Evolutionary conservation across 352 stramenopile genomes (phyloP).

Genomic region (Globisporangium nunn): DNA sequence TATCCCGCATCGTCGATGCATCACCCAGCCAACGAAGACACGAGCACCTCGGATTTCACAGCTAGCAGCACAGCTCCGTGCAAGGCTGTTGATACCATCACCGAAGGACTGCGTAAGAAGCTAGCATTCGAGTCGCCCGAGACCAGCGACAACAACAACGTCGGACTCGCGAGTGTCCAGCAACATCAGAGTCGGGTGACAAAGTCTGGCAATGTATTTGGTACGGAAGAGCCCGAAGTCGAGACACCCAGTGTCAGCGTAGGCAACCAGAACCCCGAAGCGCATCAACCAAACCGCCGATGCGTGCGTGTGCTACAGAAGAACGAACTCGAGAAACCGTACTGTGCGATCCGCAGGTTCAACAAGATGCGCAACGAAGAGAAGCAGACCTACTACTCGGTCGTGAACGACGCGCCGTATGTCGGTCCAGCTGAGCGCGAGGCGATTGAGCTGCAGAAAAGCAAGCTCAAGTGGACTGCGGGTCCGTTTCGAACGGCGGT

Average conservation of each 20-base stretch:
- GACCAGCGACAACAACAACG: not conserved
- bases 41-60: not conserved
- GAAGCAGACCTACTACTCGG: constrained; percentile 52
- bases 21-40: not conserved
- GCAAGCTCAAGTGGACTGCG: constrained; percentile 63
- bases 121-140: constrained; percentile 2
- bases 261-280: not conserved
- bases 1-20: constrained; percentile 19
- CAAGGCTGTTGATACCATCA: not conserved
- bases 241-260: not conserved
- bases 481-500: constrained; percentile 60
- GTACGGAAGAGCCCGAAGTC: not conserved
- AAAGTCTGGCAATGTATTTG: not conserved
- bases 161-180: not conserved
- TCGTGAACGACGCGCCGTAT: constrained; percentile 80
- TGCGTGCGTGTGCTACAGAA: constrained; percentile 55
- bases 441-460: constrained; percentile 42
- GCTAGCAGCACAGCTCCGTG: not conserved
- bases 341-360: constrained; percentile 60
- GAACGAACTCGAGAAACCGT: constrained; percentile 59
- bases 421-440: constrained; percentile 40
- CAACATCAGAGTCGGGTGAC: not conserved
- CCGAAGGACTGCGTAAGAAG: not conserved
- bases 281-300: constrained; percentile 3
- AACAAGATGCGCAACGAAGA: constrained; percentile 31